These are phyloP conservation scores for Nemania bipapillata DNA, from an alignment of 2,329 filamentous ascomycete species.

Conservation along the genomic window DNA sequence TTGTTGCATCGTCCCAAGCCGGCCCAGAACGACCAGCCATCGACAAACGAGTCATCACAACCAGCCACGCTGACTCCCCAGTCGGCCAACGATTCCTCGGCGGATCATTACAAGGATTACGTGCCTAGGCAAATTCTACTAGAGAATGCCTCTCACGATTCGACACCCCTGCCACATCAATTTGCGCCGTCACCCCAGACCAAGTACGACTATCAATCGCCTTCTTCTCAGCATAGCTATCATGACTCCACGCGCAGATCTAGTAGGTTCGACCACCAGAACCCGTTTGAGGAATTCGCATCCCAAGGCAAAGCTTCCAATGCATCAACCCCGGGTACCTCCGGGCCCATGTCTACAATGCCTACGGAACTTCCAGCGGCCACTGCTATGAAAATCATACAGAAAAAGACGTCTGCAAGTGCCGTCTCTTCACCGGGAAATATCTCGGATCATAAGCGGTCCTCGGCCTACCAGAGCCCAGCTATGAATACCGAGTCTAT, in stretches of 20 bases:
- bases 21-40: slow-evolving; percentile 64
- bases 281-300: slow-evolving; percentile 59
- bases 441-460: slow-evolving; percentile 31
- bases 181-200: slow-evolving; percentile 45
- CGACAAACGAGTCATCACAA: slow-evolving; percentile 57
- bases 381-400: slow-evolving; percentile 61
- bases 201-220: slow-evolving; percentile 48
- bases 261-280: slow-evolving; percentile 53
- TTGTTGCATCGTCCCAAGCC: slow-evolving; percentile 83
- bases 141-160: slow-evolving; percentile 44
- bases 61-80: slow-evolving; percentile 60
- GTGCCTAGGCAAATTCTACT: slow-evolving; percentile 39
- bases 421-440: slow-evolving; percentile 51
- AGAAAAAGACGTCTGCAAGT: slow-evolving; percentile 61
- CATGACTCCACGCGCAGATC: slow-evolving; percentile 44
- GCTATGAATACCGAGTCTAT: slow-evolving; percentile 58
- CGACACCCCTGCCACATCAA: slow-evolving; percentile 46
- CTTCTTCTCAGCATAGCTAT: slow-evolving; percentile 46
- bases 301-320: slow-evolving; percentile 58
- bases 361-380: slow-evolving; percentile 50
- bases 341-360: slow-evolving; percentile 42
- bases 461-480: slow-evolving; percentile 57
- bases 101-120: slow-evolving; percentile 48
- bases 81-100: slow-evolving; percentile 52
- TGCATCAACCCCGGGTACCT: slow-evolving; percentile 51